Evolutionary conservation across 495 filamentous ascomycete genomes (phyloP).

Genomic region (Penicillium alfredii): DNA sequence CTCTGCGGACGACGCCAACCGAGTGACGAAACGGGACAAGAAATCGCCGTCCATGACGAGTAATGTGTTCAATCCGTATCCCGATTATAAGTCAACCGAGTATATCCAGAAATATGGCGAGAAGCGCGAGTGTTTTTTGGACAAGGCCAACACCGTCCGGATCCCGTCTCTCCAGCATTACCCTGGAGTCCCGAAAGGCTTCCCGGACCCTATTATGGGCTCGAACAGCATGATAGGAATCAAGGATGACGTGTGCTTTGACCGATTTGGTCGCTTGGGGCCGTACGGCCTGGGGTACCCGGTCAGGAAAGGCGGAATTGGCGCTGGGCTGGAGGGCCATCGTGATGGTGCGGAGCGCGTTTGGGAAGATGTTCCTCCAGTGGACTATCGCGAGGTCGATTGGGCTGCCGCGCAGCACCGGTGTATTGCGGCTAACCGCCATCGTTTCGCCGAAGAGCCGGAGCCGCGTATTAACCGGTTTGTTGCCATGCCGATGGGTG

Average conservation of each 20-base stretch:
- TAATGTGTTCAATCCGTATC: conserved; percentile 60
- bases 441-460: conserved; percentile 55
- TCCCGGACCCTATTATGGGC: conserved; percentile 77
- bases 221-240: conserved; percentile 75
- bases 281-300: conserved; percentile 89
- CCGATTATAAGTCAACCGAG: conserved; percentile 54
- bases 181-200: conserved; percentile 67
- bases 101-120: conserved; percentile 55
- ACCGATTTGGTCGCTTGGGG: conserved; percentile 80
- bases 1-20: conserved; percentile 20
- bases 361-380: conserved; percentile 60
- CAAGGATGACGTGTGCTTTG: conserved; percentile 86
- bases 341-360: conserved; percentile 65
- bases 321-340: conserved; percentile 74
- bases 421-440: conserved; percentile 63
- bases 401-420: conserved; percentile 71
- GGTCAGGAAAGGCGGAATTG: conserved; percentile 66
- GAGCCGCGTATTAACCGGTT: conserved; percentile 39
- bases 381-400: conserved; percentile 66
- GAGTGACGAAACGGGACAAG: conserved; percentile 18
- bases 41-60: conserved; percentile 37
- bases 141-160: conserved; percentile 52
- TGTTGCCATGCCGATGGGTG: conserved; percentile 40
- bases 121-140: conserved; percentile 72
- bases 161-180: conserved; percentile 66